Percentiles rank a stretch among this genome's conserved stretches.
Evolutionary conservation across 805 yeast genomes (phyloP).

Genomic region (Metschnikowia henanensis): DNA sequence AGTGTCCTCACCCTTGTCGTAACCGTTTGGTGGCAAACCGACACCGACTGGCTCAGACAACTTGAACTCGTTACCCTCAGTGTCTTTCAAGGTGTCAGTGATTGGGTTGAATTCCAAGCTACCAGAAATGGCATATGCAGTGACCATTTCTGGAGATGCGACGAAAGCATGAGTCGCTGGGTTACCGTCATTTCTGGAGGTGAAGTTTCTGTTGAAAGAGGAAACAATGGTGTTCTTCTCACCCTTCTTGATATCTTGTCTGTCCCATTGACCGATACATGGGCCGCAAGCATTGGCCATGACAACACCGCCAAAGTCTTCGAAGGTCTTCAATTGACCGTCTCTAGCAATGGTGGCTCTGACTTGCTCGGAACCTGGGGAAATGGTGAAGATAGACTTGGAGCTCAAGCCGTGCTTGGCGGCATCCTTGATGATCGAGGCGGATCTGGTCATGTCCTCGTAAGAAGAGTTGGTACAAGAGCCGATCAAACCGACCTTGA

Average conservation of each 20-base stretch:
- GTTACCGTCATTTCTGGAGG: slow-evolving; percentile 98
- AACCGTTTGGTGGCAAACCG: slow-evolving; percentile 88
- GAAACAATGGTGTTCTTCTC: slow-evolving; percentile 96
- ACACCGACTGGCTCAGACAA: slow-evolving; percentile 86
- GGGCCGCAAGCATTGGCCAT: slow-evolving; percentile 99
- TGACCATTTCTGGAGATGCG: slow-evolving; percentile 95
- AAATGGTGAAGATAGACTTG: slow-evolving; percentile 87
- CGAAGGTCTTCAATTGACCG: slow-evolving; percentile 85
- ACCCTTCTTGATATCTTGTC: slow-evolving; percentile 88
- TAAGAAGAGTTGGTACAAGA: slow-evolving; percentile 98
- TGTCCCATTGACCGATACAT: slow-evolving; percentile 99
- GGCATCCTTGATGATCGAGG: slow-evolving; percentile 89
- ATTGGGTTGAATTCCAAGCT: slow-evolving; percentile 95
- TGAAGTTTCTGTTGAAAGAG: slow-evolving; percentile 97
- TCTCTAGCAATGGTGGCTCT: slow-evolving; percentile 98
- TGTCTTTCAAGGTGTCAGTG: slow-evolving; percentile 83
- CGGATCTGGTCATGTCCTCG: slow-evolving; percentile 98
- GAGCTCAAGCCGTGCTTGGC: slow-evolving; percentile 88
- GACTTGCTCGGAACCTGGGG: slow-evolving; percentile 98
- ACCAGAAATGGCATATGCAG: slow-evolving; percentile 95
- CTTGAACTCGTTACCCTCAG: slow-evolving; percentile 88
- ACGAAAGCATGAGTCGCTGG: slow-evolving; percentile 96
- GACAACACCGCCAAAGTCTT: slow-evolving; percentile 90
- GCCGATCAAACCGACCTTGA: slow-evolving; percentile 94
- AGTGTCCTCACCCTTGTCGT: slow-evolving; percentile 91